A percentile compares a stretch with the other conserved stretches of the same genome.
These are phyloP conservation scores for Coccinonectria pachysandricola DNA, from an alignment of 2,329 filamentous ascomycete species.

Conservation along the genomic window DNA sequence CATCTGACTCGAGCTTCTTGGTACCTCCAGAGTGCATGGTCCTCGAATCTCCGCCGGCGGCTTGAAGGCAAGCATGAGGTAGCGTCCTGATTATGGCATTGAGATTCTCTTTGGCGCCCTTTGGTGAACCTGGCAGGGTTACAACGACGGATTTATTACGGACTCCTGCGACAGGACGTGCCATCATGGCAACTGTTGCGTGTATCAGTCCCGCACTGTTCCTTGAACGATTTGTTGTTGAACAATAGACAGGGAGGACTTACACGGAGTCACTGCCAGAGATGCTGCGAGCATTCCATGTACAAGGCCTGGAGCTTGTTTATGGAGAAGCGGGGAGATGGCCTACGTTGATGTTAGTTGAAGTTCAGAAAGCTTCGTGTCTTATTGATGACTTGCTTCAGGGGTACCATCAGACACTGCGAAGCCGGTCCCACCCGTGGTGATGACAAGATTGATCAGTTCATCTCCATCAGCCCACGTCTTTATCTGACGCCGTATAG, in stretches of 20 bases:
- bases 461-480: conserved; percentile 60
- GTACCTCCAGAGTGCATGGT: conserved; percentile 69
- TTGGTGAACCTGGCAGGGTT: conserved; percentile 88
- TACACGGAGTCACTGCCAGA: conserved; percentile 79
- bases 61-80: conserved; percentile 89
- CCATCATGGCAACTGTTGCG: conserved; percentile 88
- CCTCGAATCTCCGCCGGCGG: conserved; percentile 73
- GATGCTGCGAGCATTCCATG: conserved; percentile 89
- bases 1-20: conserved; percentile 74
- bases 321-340: conserved; percentile 67
- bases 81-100: conserved; percentile 81
- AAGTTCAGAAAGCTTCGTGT: no score
- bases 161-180: conserved; percentile 81
- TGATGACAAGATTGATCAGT: conserved; percentile 65
- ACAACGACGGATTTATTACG: conserved; percentile 72
- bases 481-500: conserved; percentile 66
- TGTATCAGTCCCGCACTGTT: no score
- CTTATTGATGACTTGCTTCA: conserved; percentile 55
- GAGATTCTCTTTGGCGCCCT: conserved; percentile 89
- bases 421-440: conserved; percentile 91
- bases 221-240: no score
- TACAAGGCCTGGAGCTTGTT: conserved; percentile 80
- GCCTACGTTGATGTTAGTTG: conserved; percentile 45
- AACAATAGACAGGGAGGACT: no score
- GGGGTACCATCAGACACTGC: conserved; percentile 76